Evolutionary conservation across 345 rosid genomes (phyloP).

Genomic region (Fremontodendron californicum): DNA sequence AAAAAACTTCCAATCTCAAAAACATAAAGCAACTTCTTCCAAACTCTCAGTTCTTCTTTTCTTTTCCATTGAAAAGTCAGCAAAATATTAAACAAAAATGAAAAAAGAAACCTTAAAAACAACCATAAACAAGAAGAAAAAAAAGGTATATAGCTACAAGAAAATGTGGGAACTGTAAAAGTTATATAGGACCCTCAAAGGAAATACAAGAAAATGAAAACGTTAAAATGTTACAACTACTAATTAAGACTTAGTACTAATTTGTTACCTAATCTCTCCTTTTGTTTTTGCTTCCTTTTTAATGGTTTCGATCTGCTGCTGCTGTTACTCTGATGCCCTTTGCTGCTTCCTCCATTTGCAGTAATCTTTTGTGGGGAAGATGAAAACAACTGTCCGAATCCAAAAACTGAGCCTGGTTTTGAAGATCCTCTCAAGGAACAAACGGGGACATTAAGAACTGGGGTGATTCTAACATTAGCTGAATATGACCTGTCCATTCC

Average conservation of each 20-base stretch:
- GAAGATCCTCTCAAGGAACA: conserved; percentile 57
- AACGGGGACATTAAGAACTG: conserved; percentile 73
- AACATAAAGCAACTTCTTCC: conserved; percentile 18
- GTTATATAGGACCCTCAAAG: not conserved
- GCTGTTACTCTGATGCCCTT: conserved; percentile 28
- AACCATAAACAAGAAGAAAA: not conserved
- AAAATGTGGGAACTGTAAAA: not conserved
- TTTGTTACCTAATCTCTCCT: conserved; percentile 13
- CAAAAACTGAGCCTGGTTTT: conserved; percentile 46
- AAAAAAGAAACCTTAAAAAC: not conserved
- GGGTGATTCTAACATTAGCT: conserved; percentile 62
- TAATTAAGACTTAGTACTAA: conserved; percentile 6
- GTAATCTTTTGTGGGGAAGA: conserved; percentile 49
- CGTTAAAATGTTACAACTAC: conserved; percentile 17
- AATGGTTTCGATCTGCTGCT: conserved; percentile 23
- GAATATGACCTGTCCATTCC: conserved; percentile 94
- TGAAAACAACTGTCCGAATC: conserved; percentile 52
- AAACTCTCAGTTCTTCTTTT: not conserved
- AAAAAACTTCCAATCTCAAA: not conserved
- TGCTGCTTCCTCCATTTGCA: conserved; percentile 20
- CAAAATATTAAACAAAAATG: not conserved
- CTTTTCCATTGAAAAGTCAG: not conserved
- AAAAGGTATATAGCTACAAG: not conserved
- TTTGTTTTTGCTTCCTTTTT: not conserved
- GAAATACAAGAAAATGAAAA: not conserved